A percentile compares a stretch with the other conserved stretches of the same genome.
These are phyloP conservation scores for Mortierella sp. DNA, from an alignment of 371 early-diverging fungal species.

Conservation along the genomic window DNA sequence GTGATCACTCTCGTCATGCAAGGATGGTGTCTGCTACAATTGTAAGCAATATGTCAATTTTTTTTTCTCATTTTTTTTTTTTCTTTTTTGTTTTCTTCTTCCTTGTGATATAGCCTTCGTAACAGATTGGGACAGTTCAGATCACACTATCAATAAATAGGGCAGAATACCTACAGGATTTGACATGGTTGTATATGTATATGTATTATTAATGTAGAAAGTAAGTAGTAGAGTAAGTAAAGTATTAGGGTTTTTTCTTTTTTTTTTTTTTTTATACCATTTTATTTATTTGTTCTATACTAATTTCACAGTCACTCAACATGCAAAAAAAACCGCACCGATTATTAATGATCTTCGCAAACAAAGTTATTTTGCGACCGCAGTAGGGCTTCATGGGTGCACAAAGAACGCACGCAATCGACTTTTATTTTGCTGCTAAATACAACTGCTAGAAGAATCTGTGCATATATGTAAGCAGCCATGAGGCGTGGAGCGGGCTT, in stretches of 20 bases:
- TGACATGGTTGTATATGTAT: conserved; percentile 8
- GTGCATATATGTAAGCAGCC: background rate
- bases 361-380: no score
- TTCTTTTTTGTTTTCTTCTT: conserved; percentile 2
- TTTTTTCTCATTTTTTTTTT: conserved; percentile 1
- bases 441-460: no score
- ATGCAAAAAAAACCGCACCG: no score
- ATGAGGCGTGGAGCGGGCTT: background rate
- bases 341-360: no score
- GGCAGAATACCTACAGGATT: conserved; percentile 4
- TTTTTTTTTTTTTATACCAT: conserved; percentile 6
- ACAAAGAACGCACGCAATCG: no score
- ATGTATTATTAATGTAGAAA: background rate
- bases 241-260: background rate
- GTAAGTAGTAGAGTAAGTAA: background rate
- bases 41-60: background rate
- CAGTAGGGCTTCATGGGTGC: no score
- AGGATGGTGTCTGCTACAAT: conserved; percentile 20
- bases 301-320: background rate
- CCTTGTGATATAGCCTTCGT: background rate
- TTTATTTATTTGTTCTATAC: background rate
- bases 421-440: no score
- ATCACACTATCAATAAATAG: background rate
- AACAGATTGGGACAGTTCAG: background rate
- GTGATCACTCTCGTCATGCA: conserved; percentile 60